Conservation (phyloP, 1,284 basidiomycete species). For the Apiotrichum gracile region DNA sequence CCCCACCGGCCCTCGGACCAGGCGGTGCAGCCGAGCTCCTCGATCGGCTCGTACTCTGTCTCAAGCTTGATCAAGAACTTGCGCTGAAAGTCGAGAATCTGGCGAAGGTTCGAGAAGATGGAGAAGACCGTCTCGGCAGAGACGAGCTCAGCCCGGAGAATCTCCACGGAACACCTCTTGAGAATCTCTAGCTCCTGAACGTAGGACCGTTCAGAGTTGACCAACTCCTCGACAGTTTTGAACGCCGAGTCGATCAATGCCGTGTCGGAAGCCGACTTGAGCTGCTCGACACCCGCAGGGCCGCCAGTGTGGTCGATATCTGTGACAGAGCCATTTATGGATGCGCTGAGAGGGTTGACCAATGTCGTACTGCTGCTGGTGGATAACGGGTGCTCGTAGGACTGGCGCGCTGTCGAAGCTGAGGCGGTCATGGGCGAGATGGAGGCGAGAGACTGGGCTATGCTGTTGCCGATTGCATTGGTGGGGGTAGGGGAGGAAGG, state of each 20-base stretch:
- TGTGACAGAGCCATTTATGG: neutral
- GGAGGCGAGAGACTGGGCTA: slow-evolving; percentile 4
- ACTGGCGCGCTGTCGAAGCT: slow-evolving; percentile 32
- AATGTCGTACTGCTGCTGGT: slow-evolving; percentile 6
- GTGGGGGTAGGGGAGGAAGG: slow-evolving; percentile 43
- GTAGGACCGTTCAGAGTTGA: slow-evolving; percentile 77
- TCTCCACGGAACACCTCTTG: slow-evolving; percentile 75
- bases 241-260: slow-evolving; percentile 27
- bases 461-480: slow-evolving; percentile 5
- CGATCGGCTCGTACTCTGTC: slow-evolving; percentile 59
- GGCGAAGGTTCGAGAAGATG: slow-evolving; percentile 92
- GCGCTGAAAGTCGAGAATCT: slow-evolving; percentile 88
- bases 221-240: slow-evolving; percentile 45
- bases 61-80: slow-evolving; percentile 93
- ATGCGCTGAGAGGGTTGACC: slow-evolving; percentile 1
- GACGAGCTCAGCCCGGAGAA: slow-evolving; percentile 75
- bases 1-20: slow-evolving; percentile 91
- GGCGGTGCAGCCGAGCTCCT: slow-evolving; percentile 51
- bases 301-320: slow-evolving; percentile 2
- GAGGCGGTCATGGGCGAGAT: slow-evolving; percentile 12
- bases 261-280: slow-evolving; percentile 1
- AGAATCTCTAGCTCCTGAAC: slow-evolving; percentile 96
- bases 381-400: slow-evolving; percentile 36
- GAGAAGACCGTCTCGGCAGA: slow-evolving; percentile 91
- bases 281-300: slow-evolving; percentile 3